Evolutionary conservation across 2,329 filamentous ascomycete species (phyloP).

Genomic region (Coniochaeta pulveracea): DNA sequence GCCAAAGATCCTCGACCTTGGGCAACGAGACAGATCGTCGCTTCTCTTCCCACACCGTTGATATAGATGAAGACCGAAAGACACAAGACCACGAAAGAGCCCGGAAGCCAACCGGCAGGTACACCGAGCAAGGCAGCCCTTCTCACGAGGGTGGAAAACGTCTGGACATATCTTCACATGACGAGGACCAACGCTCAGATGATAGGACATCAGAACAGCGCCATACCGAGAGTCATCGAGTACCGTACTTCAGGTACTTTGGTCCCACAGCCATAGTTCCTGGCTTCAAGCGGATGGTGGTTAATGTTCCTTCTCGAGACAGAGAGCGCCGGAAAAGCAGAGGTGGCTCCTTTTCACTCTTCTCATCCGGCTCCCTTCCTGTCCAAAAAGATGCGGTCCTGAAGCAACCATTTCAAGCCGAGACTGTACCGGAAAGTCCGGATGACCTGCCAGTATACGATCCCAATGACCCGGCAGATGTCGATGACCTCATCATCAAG

Average conservation of each 20-base stretch:
- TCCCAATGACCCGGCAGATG: slow-evolving; percentile 54
- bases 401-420: slow-evolving; percentile 29
- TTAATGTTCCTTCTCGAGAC: slow-evolving; percentile 40
- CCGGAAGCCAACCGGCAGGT: slow-evolving; percentile 9
- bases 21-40: slow-evolving; percentile 7
- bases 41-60: slow-evolving; percentile 12
- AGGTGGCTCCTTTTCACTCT: slow-evolving; percentile 42
- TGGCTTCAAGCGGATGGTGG: slow-evolving; percentile 88
- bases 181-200: slow-evolving; percentile 25
- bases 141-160: too few species aligned
- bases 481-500: slow-evolving; percentile 63
- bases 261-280: slow-evolving; percentile 85
- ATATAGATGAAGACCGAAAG: too few species aligned
- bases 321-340: slow-evolving; percentile 52
- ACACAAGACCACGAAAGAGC: slow-evolving; percentile 15
- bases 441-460: slow-evolving; percentile 67
- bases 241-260: slow-evolving; percentile 86
- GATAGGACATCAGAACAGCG: slow-evolving; percentile 34
- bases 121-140: too few species aligned
- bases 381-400: slow-evolving; percentile 11
- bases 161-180: too few species aligned
- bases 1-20: slow-evolving; percentile 14
- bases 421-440: slow-evolving; percentile 27
- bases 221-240: slow-evolving; percentile 47
- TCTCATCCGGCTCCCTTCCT: slow-evolving; percentile 32